Percentiles rank a stretch among this genome's conserved stretches.
These are phyloP conservation scores for Aspergillus ruber DNA, from an alignment of 2,329 filamentous ascomycete species.

Conservation along the genomic window DNA sequence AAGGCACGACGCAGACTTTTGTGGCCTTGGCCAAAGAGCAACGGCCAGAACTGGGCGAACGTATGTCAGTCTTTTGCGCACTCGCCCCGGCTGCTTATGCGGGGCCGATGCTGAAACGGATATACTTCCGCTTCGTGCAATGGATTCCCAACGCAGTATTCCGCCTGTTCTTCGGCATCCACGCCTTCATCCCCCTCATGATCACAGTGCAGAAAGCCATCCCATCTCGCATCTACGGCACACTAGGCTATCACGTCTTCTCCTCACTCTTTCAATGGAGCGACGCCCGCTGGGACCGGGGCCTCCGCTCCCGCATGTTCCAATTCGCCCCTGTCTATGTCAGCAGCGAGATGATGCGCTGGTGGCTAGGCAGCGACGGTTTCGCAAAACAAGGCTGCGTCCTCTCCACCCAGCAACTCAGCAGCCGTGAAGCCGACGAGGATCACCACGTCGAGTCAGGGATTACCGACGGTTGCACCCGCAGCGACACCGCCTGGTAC, in stretches of 20 bases:
- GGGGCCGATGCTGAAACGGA: constrained; percentile 74
- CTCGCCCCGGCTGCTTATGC: constrained; percentile 87
- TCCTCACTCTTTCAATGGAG: constrained; percentile 85
- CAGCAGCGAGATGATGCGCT: constrained; percentile 81
- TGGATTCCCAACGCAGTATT: constrained; percentile 71
- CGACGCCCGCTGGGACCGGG: constrained; percentile 77
- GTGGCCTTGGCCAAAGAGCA: constrained; percentile 87
- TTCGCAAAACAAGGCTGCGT: constrained; percentile 85
- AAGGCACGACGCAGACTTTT: constrained; percentile 83
- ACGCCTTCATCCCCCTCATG: constrained; percentile 91
- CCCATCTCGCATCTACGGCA: constrained; percentile 64
- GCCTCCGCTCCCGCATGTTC: constrained; percentile 73
- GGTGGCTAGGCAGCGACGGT: constrained; percentile 87
- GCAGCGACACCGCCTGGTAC: constrained; percentile 65
- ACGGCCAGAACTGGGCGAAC: constrained; percentile 72
- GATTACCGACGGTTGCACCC: constrained; percentile 5
- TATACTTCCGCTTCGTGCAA: constrained; percentile 89
- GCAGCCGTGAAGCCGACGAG: constrained; percentile 52
- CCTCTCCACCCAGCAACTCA: constrained; percentile 67
- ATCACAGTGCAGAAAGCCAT: constrained; percentile 70
- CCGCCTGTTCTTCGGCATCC: constrained; percentile 78
- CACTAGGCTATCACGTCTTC: constrained; percentile 81
- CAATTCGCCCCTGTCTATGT: constrained; percentile 90
- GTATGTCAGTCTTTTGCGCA: constrained; percentile 82
- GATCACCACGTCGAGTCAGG: constrained; percentile 21